A percentile compares a stretch with the other conserved stretches of the same genome.
phyloP scores from a whole-genome alignment of 305 asterid genomes.

The Andrographis paniculata region DNA sequence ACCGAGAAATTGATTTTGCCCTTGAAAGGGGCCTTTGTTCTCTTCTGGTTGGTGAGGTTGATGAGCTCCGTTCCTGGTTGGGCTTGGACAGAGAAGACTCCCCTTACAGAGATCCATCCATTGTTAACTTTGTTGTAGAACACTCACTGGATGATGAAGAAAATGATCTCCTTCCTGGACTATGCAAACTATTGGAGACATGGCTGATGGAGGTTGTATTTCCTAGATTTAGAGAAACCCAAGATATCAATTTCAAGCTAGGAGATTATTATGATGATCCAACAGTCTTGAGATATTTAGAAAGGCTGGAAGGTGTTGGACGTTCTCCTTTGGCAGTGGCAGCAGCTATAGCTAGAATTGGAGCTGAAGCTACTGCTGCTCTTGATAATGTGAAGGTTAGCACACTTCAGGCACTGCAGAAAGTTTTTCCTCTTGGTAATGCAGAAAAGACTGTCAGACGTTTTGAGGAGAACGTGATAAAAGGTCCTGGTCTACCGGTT shows the following conservation, averaged over 20 bases:
- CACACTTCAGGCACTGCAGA: constrained; percentile 79
- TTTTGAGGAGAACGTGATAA: constrained; percentile 31
- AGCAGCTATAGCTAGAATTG: constrained; percentile 89
- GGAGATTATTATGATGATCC: constrained; percentile 97
- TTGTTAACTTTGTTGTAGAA: constrained; percentile 64
- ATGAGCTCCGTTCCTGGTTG: constrained; percentile 84
- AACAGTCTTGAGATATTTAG: constrained; percentile 84
- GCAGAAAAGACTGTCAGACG: constrained; percentile 37
- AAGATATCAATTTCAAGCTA: constrained; percentile 56
- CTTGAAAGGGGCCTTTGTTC: constrained; percentile 97
- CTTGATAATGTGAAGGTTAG: constrained; percentile 77
- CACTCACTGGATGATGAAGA: constrained; percentile 73
- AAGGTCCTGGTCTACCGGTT: constrained; percentile 24
- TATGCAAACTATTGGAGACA: constrained; percentile 84
- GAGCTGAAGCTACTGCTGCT: constrained; percentile 95
- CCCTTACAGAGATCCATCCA: constrained; percentile 77
- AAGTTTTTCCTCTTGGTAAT: constrained; percentile 66
- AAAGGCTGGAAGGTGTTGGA: constrained; percentile 78
- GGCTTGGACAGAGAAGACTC: constrained; percentile 76
- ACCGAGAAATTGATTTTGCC: constrained; percentile 76
- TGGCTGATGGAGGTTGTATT: constrained; percentile 98
- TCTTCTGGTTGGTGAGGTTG: constrained; percentile 90
- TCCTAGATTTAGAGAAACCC: constrained; percentile 90
- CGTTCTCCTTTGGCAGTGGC: constrained; percentile 97
- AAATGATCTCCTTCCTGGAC: constrained; percentile 84